A percentile compares a stretch with the other conserved stretches of the same genome.
phyloP scores from a whole-genome alignment of 768 basidiomycete genomes.

The Tulasnella sp. region DNA sequence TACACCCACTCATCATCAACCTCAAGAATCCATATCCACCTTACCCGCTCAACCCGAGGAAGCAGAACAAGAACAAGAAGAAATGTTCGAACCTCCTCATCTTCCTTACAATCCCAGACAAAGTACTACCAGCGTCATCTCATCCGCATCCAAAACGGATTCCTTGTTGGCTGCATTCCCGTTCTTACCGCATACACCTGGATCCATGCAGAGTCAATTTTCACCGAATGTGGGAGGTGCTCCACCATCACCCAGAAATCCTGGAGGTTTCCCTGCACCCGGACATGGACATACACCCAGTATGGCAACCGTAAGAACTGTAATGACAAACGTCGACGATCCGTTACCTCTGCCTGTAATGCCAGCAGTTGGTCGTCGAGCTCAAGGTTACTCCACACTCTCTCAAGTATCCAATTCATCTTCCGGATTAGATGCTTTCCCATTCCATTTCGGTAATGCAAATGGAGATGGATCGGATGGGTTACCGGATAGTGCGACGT shows the following conservation, averaged over 20 bases:
- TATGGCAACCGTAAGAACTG: neutral
- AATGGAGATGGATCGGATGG: conserved; percentile 41
- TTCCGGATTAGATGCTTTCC: conserved; percentile 15
- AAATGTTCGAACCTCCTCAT: too few relatives aligned
- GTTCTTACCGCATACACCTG: conserved; percentile 80
- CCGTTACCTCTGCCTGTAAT: neutral
- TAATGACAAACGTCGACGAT: neutral
- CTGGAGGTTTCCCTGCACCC: neutral
- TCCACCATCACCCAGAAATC: conserved; percentile 15
- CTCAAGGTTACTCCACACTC: neutral
- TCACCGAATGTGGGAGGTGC: conserved; percentile 5
- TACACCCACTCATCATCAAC: too few relatives aligned
- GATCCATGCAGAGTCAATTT: conserved; percentile 34
- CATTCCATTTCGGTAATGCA: conserved; percentile 16
- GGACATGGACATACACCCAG: neutral
- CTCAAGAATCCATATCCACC: too few relatives aligned
- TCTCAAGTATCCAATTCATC: conserved; percentile 11
- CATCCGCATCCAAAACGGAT: conserved; percentile 9
- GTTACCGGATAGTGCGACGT: conserved; percentile 25
- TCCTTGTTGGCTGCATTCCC: conserved; percentile 37
- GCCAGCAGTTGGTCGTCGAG: neutral
- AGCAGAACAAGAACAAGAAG: too few relatives aligned
- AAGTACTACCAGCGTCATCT: conserved; percentile 7
- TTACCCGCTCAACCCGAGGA: too few relatives aligned
- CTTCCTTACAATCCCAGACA: too few relatives aligned